Conservation (phyloP, 129 eudicot species). For the Artemisia tridentata region DNA sequence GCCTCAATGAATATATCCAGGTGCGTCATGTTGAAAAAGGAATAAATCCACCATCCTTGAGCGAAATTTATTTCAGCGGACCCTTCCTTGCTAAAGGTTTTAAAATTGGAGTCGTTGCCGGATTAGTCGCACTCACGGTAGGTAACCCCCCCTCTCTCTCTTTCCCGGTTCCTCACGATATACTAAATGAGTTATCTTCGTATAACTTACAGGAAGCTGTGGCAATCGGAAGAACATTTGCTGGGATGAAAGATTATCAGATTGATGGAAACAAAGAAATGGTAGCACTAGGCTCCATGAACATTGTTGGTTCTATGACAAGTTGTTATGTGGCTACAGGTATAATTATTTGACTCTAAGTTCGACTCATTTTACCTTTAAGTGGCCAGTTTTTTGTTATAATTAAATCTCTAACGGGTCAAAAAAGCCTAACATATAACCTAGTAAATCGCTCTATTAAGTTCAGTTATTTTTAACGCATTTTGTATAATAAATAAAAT, state of each 20-base stretch:
- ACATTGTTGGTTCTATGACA: slow-evolving; percentile 71
- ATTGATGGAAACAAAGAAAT: slow-evolving; percentile 85
- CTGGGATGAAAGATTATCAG: slow-evolving; percentile 65
- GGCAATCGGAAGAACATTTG: slow-evolving; percentile 90
- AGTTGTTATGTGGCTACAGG: slow-evolving; percentile 82
- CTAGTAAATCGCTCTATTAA: not conserved
- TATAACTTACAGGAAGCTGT: slow-evolving; percentile 63
- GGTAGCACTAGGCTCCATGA: slow-evolving; percentile 82
- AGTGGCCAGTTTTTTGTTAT: not conserved
- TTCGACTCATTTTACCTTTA: not conserved
- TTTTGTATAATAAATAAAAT: not conserved
- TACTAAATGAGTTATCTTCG: not conserved
- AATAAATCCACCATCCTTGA: slow-evolving; percentile 48
- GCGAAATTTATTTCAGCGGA: slow-evolving; percentile 48
- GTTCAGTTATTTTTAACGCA: no score
- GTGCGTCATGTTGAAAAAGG: slow-evolving; percentile 53
- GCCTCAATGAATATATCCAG: slow-evolving; percentile 25
- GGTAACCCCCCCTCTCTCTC: not conserved
- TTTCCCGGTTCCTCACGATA: not conserved
- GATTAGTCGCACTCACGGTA: slow-evolving; percentile 55
- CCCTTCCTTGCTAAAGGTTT: slow-evolving; percentile 50
- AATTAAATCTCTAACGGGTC: not conserved
- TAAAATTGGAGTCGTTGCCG: slow-evolving; percentile 68
- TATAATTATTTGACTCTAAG: not conserved
- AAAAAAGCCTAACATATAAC: not conserved